Evolutionary conservation across 2,329 filamentous ascomycete species (phyloP), one percentile per base, ranked within the genome.

Genomic region (Ilyonectria destructans): DNA sequence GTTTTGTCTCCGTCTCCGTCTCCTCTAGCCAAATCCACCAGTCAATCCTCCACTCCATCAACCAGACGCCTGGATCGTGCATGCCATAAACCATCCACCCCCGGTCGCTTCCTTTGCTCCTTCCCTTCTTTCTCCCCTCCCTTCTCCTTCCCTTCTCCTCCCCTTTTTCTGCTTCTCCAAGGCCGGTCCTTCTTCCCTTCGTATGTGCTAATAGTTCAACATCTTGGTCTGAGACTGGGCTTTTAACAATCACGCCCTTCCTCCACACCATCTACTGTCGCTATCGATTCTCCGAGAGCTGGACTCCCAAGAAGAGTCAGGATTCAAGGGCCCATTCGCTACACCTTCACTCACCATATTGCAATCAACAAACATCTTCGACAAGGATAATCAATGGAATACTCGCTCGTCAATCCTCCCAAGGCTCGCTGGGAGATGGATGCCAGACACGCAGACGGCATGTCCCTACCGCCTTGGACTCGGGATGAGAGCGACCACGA

Each of bases 391-490:
- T 19, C 46, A 65, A 75, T 75, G 73, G 64, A 62, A 15, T 57
- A 67, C 21, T 54, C 48, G 12, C 49, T 62, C 26, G 35, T 62
- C n/a, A 68, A 72, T 19, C 57, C 63, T 58, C 60, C 45, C 45
- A 65, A 68, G 40, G 33, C 62, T 60, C 71, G 66, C 52, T 75
- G 73, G 73, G 68, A 74, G 35, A 62, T 58, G 45, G 64, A 72
- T 58, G 67, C 64, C 40, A 70, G 69, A 60, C 69, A 67, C 35
- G 68, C 59, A 49, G 66, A 71, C 43, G 64, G 66, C 19, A 65
- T 65, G 51, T 57, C 58, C 40, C 58, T 75, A 8, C 75, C 74
- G 2, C 62, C 68, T 8, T 79, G 77, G 77, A 79, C 77, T 15
- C 69, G 69, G 23, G 77, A 79, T 46, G 73, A 74, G 26, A 67